Evolutionary conservation across 176 grass and related monocot genomes (phyloP), one percentile per base, ranked within the genome.

Genomic region (Alopecurus myosuroides): DNA sequence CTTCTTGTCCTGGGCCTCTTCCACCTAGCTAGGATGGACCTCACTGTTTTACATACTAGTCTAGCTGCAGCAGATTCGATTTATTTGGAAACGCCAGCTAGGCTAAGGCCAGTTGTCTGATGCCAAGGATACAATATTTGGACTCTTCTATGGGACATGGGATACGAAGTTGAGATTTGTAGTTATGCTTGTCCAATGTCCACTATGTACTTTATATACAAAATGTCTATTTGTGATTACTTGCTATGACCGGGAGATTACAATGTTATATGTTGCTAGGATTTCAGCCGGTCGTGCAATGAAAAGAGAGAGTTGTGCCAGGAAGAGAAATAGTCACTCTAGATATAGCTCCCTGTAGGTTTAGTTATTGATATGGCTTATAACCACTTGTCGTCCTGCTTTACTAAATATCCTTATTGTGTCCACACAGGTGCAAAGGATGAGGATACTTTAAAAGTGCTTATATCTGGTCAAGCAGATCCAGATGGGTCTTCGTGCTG

Each of bases 271-370:
- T 80, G 37, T 20, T 77, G 45, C 51, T 85, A 99, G 97, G 90
- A 90, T 48, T 85, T 99, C 76, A 96, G 97, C 86, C 96, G 92
- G 52, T 86, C 88, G 66, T 99, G 97, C 88, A 92, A 67, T 65
- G 97, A 93, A 44, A 86, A 77, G 50, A 99, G n/a, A n/a, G 88
- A 89, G 90, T 96, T 87, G 88, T 99, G 35, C 28, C 77, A 31
- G 91, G 91, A 71, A 83, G 46, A 19, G 92, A 91, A 89, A 53
- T 88, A 71, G 80, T 99, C 69, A 80, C 75, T 52, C 75, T 99
- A 12, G 86, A 99, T 87, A 91, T 99, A 76, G 63, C 80, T 79
- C 84, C 97, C 89, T 90, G 93, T 99, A 87, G 63, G 86, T 85
- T 57, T 64, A 53, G 7, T 37, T 76, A 2, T 50, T 53, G 9